Conservation (phyloP, 768 basidiomycete genomes). For the Phylloporus rhodoxanthus region DNA sequence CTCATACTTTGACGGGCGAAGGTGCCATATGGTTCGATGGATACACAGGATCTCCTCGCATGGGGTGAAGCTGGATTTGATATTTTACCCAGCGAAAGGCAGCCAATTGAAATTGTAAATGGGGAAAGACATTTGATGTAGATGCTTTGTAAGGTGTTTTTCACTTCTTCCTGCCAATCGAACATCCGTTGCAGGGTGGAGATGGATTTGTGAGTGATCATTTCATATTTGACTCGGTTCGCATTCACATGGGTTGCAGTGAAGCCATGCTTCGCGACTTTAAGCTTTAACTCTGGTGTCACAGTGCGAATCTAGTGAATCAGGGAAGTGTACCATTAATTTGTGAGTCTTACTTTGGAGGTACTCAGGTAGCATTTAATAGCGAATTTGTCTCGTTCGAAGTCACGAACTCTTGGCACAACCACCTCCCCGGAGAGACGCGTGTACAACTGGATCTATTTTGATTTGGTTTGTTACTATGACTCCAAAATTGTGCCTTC, state of each 20-base stretch:
- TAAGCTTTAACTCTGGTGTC: conserved; percentile 34
- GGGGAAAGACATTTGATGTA: conserved; percentile 28
- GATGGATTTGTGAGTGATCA: conserved; percentile 41
- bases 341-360: background rate
- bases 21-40: too few relatives aligned
- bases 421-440: conserved; percentile 19
- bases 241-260: conserved; percentile 19
- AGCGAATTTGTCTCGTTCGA: background rate
- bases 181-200: conserved; percentile 37
- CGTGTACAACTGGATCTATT: conserved; percentile 18
- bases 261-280: conserved; percentile 49
- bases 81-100: too few relatives aligned
- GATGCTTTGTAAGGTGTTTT: conserved; percentile 32
- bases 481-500: conserved; percentile 13
- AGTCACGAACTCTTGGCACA: conserved; percentile 18
- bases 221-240: background rate
- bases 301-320: conserved; percentile 32
- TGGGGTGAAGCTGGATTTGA: too few relatives aligned
- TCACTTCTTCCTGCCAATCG: background rate
- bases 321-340: background rate
- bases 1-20: conserved; percentile 34
- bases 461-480: too few relatives aligned
- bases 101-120: conserved; percentile 26
- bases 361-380: background rate
- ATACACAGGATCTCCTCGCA: too few relatives aligned